A percentile compares a stretch with the other conserved stretches of the same genome.
Conservation (phyloP, 345 rosid species). For the Aurinia saxatilis region DNA sequence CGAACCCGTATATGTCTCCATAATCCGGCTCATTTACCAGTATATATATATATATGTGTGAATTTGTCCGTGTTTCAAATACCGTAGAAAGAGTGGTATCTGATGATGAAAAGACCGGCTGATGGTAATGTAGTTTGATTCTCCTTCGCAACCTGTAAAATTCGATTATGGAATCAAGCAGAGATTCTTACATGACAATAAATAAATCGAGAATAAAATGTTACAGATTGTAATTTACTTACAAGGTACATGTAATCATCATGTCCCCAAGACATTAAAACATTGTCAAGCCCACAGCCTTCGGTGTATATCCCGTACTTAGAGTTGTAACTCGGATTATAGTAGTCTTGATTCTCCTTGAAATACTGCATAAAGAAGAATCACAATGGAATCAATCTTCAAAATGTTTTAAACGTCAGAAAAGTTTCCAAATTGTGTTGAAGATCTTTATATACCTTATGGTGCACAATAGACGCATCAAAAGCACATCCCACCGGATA, state of each 20-base stretch:
- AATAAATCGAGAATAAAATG: too few species aligned
- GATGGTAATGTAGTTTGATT: conserved; percentile 51
- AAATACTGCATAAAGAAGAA: conserved; percentile 34
- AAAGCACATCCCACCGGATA: conserved; percentile 83
- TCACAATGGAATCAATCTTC: not conserved
- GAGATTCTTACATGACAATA: conserved; percentile 3
- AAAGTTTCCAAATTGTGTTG: not conserved
- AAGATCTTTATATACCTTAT: conserved; percentile 43
- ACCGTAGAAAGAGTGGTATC: conserved; percentile 67
- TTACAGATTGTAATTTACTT: not conserved
- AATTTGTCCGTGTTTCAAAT: not conserved
- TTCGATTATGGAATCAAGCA: not conserved
- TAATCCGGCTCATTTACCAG: too few species aligned
- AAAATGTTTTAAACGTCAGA: not conserved
- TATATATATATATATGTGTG: too few species aligned
- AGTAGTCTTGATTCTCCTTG: conserved; percentile 47
- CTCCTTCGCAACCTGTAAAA: conserved; percentile 41
- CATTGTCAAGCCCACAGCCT: conserved; percentile 53
- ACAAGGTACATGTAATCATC: conserved; percentile 70
- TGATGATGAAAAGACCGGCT: conserved; percentile 49
- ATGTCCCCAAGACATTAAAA: conserved; percentile 62
- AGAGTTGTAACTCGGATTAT: conserved; percentile 43
- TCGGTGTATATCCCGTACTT: conserved; percentile 41
- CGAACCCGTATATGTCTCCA: too few species aligned
- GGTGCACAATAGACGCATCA: conserved; percentile 65